A percentile compares a stretch with the other conserved stretches of the same genome.
These are phyloP conservation scores for Cyberlindnera suaveolens DNA, from an alignment of 805 yeast species.

Conservation along the genomic window DNA sequence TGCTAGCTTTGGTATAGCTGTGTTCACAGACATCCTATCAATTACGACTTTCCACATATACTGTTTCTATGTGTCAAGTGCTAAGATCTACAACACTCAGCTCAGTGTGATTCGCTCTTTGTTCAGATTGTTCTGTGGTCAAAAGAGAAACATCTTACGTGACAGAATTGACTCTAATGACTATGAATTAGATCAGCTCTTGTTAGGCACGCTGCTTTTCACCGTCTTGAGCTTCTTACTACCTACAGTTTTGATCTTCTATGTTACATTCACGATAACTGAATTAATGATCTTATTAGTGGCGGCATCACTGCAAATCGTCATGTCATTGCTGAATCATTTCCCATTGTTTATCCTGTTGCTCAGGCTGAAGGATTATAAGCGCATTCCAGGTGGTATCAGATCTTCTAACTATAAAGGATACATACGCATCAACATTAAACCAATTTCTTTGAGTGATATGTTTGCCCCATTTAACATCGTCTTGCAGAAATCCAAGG, in stretches of 20 bases:
- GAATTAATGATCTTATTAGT: conserved; percentile 44
- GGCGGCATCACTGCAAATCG: conserved; percentile 49
- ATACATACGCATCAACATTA: conserved; percentile 30
- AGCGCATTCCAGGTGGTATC: conserved; percentile 60
- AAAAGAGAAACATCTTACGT: conserved; percentile 77
- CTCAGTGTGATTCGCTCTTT: conserved; percentile 61
- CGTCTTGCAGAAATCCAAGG: conserved; percentile 33
- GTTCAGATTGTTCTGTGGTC: conserved; percentile 83
- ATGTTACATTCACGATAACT: conserved; percentile 60
- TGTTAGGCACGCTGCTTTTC: conserved; percentile 84
- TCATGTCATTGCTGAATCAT: conserved; percentile 66
- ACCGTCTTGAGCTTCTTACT: conserved; percentile 69
- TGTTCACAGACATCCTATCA: conserved; percentile 58
- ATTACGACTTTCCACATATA: conserved; percentile 65
- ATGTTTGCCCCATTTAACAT: conserved; percentile 44
- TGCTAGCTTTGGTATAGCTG: conserved; percentile 60
- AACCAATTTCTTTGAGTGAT: conserved; percentile 36
- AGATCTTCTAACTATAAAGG: conserved; percentile 17
- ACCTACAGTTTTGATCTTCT: conserved; percentile 87
- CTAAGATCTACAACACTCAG: conserved; percentile 76
- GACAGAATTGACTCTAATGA: conserved; percentile 80
- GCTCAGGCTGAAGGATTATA: conserved; percentile 73
- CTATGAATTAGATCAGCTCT: conserved; percentile 79
- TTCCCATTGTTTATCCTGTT: conserved; percentile 82
- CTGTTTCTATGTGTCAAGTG: conserved; percentile 71